A percentile compares a stretch with the other conserved stretches of the same genome.
phyloP scores from a whole-genome alignment of 306 rosid species.

The Cicer chorassanicum region DNA sequence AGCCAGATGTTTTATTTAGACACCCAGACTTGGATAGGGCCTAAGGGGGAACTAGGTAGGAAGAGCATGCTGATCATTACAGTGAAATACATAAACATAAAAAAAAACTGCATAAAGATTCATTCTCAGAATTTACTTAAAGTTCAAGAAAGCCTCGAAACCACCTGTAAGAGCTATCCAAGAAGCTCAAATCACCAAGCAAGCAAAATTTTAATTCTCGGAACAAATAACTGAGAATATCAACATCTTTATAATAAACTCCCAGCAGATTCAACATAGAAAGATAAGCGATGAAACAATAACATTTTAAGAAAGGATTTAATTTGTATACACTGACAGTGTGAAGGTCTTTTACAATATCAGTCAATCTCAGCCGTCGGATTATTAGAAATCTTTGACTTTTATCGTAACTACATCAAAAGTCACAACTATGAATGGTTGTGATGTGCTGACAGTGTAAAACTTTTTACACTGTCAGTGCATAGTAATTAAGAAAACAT shows the following conservation, averaged over 20 bases:
- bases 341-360: no score
- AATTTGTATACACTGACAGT: no score
- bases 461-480: no score
- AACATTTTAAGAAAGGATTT: neutral
- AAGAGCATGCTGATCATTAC: neutral
- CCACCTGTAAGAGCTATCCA: conserved; percentile 5
- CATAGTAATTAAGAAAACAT: neutral
- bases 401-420: no score
- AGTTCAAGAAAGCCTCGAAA: conserved; percentile 18
- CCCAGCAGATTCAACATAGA: conserved; percentile 28
- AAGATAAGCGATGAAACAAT: neutral
- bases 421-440: no score
- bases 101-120: conserved; percentile 9
- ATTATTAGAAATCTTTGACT: no score
- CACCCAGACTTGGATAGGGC: neutral
- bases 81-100: neutral
- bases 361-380: no score
- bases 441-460: no score
- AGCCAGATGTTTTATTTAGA: conserved; percentile 16
- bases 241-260: conserved; percentile 12
- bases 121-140: neutral
- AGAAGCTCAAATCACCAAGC: conserved; percentile 34
- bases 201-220: neutral
- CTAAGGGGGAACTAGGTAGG: neutral
- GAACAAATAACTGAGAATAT: conserved; percentile 32